A percentile compares a stretch with the other conserved stretches of the same genome.
These are phyloP conservation scores for Fraxinus ornus DNA, from an alignment of 305 asterid species.

Conservation along the genomic window DNA sequence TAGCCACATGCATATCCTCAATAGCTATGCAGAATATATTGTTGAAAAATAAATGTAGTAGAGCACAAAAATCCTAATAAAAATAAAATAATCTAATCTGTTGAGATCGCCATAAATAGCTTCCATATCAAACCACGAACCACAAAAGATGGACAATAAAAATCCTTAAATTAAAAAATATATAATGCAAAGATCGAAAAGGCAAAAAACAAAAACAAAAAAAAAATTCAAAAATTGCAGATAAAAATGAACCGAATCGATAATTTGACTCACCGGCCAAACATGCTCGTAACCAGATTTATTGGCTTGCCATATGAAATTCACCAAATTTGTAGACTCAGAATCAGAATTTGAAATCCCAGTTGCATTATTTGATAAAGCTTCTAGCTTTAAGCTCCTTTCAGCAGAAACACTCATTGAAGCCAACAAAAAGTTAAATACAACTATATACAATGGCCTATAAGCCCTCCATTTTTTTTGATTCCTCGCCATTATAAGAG, in stretches of 20 bases:
- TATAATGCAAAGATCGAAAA: not conserved
- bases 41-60: not conserved
- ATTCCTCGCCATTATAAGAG: conserved; percentile 48
- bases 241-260: not conserved
- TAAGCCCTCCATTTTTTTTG: conserved; percentile 54
- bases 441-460: conserved; percentile 51
- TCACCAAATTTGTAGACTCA: conserved; percentile 38
- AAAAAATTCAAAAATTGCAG: not conserved
- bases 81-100: not conserved
- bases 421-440: conserved; percentile 72
- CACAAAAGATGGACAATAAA: conserved; percentile 1
- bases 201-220: not conserved
- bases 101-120: not conserved
- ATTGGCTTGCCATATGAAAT: conserved; percentile 66
- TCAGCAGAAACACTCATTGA: conserved; percentile 81
- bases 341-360: conserved; percentile 21
- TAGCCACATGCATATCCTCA: not conserved
- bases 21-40: not conserved
- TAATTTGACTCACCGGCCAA: conserved; percentile 81
- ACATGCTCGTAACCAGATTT: conserved; percentile 79
- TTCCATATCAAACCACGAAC: not conserved
- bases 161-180: not conserved
- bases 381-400: conserved; percentile 48
- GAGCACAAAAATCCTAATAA: not conserved
- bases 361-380: conserved; percentile 33